phyloP scores from a whole-genome alignment of 2,329 filamentous ascomycete species.

The Pseudomassariella vexata region DNA sequence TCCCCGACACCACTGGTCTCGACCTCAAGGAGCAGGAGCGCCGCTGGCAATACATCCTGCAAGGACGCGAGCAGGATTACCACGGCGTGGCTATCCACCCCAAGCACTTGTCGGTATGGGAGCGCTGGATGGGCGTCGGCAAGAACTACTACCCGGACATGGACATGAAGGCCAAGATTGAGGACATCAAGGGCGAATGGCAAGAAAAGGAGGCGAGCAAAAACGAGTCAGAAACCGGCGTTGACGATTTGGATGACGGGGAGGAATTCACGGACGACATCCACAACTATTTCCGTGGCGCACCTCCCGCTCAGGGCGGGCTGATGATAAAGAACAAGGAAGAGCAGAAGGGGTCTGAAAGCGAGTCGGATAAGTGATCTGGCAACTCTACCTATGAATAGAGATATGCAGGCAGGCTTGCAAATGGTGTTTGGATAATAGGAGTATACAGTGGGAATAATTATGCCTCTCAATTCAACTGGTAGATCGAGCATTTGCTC shows the following conservation, averaged over 20 bases:
- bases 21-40: slow-evolving; percentile 97
- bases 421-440: too few species aligned
- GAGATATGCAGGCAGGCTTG: too few species aligned
- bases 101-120: slow-evolving; percentile 82
- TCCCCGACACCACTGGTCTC: slow-evolving; percentile 94
- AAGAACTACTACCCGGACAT: slow-evolving; percentile 78
- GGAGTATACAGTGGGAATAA: too few species aligned
- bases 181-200: slow-evolving; percentile 69
- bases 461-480: too few species aligned
- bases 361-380: too few species aligned
- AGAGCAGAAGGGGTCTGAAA: slow-evolving; percentile 15
- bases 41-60: slow-evolving; percentile 81
- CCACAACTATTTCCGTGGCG: slow-evolving; percentile 44
- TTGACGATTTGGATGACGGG: slow-evolving; percentile 37
- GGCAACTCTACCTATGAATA: too few species aligned
- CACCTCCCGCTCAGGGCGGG: slow-evolving; percentile 4
- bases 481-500: too few species aligned
- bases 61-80: slow-evolving; percentile 74
- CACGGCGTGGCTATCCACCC: slow-evolving; percentile 91
- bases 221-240: slow-evolving; percentile 37
- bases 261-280: slow-evolving; percentile 48
- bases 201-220: slow-evolving; percentile 42
- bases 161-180: slow-evolving; percentile 79
- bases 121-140: slow-evolving; percentile 70
- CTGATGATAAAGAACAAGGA: slow-evolving; percentile 12